Conservation (phyloP, 2,329 filamentous ascomycete species). For the Cercospora sp. region DNA sequence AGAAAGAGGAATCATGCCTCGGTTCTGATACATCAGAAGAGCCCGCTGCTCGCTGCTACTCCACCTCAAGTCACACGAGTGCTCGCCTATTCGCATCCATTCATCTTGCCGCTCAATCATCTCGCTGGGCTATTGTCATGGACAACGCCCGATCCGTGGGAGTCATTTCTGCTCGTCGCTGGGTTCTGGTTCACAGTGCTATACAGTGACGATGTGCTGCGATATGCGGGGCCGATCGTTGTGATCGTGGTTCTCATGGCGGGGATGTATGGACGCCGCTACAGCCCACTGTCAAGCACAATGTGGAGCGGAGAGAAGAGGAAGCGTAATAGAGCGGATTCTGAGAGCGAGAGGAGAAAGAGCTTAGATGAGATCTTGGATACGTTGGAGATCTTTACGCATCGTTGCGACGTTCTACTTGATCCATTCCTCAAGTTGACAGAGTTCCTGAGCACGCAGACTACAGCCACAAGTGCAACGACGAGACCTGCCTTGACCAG, state of each 20-base stretch:
- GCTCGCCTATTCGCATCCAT: conserved; percentile 92
- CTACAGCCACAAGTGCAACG: conserved; percentile 85
- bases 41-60: conserved; percentile 85
- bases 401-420: conserved; percentile 85
- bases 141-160: conserved; percentile 92
- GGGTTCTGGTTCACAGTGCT: conserved; percentile 82
- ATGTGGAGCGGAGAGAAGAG: conserved; percentile 67
- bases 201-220: conserved; percentile 81
- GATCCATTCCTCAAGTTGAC: conserved; percentile 87
- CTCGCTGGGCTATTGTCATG: conserved; percentile 84
- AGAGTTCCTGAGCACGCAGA: conserved; percentile 81
- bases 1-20: conserved; percentile 26
- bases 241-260: conserved; percentile 76
- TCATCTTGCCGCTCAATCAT: conserved; percentile 84
- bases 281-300: conserved; percentile 85
- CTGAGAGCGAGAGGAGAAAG: conserved; percentile 71
- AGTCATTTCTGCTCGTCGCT: conserved; percentile 87
- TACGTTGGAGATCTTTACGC: conserved; percentile 84
- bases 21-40: conserved; percentile 95
- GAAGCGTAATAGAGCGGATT: conserved; percentile 59
- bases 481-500: conserved; percentile 86
- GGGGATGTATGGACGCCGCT: conserved; percentile 89
- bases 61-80: conserved; percentile 93
- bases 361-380: conserved; percentile 97
- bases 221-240: conserved; percentile 79